Evolutionary conservation across 108 stramenopile species (phyloP), one percentile per base, ranked within the genome.

Genomic region (Seminavis robusta): DNA sequence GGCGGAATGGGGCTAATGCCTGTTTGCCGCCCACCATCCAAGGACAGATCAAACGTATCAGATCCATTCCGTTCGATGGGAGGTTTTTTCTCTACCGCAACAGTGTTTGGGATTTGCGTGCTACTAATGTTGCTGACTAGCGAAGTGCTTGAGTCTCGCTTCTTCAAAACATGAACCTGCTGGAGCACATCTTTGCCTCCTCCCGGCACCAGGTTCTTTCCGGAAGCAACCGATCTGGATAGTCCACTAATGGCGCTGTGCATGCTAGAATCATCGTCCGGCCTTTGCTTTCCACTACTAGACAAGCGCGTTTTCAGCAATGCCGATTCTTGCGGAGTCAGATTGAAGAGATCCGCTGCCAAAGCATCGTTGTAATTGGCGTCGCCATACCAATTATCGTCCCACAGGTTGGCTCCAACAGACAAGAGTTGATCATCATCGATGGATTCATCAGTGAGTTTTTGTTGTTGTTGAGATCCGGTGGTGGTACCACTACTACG

Each of bases 331-430:
- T 71, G 25, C 30, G 53, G 49, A 16, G 59, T 33, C 37, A 71
- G 63, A 26, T 61, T 38, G 37, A 76, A 65, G 26, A 76, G 60
- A 44, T 76, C 74, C 0, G 67, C 62, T 13, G 67, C 74, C 50
- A 76, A 50, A 5, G 60, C 54, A 20, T 76, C 67, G 34, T 76
- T 59, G 11, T 67, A 61, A n/a, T 54, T 48, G 30, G 29, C 52
- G 52, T 67, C 66, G 4, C 57, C 62, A 28, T 74, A 74, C 4
- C 28, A 20, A 13, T 61, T 31, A 20, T 62, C 63, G 37, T 76
- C 74, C 61, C 63, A 64, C 16, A 69, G 56, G 31, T 69, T 58
- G 16, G 52, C 67, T 11, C 41, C 34, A 33, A 65, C 43, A 31
- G 52, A 8, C 36, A 37, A 37, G 13, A 11, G 10, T 8, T 37